These are phyloP conservation scores for Colletotrichum euphorbiae DNA, from an alignment of 2,329 filamentous ascomycete species.

Conservation along the genomic window DNA sequence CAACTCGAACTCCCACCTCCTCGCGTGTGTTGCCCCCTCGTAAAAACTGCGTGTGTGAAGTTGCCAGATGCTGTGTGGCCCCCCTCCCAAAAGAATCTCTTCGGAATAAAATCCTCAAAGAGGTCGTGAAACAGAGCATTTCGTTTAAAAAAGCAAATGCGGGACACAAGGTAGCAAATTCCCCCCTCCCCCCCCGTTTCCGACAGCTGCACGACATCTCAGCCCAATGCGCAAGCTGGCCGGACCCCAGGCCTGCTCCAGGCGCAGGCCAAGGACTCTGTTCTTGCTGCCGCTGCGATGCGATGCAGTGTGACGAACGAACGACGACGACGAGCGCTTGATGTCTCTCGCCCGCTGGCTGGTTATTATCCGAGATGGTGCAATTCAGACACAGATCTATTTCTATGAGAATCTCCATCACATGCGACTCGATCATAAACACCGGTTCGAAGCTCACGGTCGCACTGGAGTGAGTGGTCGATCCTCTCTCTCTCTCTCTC, in stretches of 20 bases:
- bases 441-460: neutral
- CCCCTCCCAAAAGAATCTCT: neutral
- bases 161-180: neutral
- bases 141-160: neutral
- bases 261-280: neutral
- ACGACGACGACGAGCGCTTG: neutral
- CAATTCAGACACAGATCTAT: neutral
- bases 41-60: neutral
- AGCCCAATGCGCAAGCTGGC: too few relatives aligned
- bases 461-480: neutral
- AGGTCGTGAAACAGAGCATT: neutral
- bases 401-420: slow-evolving; percentile 1
- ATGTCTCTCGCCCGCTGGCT: neutral
- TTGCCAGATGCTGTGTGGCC: neutral
- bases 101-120: neutral
- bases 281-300: slow-evolving; percentile 1
- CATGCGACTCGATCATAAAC: neutral
- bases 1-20: neutral
- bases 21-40: neutral
- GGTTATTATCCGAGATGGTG: slow-evolving; percentile 7
- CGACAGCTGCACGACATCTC: slow-evolving; percentile 33
- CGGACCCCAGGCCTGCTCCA: neutral
- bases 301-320: slow-evolving; percentile 24
- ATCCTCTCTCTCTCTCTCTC: slow-evolving; percentile 4
- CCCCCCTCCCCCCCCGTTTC: neutral